These are phyloP conservation scores for Candida germanica DNA, from an alignment of 805 yeast species.

Conservation along the genomic window DNA sequence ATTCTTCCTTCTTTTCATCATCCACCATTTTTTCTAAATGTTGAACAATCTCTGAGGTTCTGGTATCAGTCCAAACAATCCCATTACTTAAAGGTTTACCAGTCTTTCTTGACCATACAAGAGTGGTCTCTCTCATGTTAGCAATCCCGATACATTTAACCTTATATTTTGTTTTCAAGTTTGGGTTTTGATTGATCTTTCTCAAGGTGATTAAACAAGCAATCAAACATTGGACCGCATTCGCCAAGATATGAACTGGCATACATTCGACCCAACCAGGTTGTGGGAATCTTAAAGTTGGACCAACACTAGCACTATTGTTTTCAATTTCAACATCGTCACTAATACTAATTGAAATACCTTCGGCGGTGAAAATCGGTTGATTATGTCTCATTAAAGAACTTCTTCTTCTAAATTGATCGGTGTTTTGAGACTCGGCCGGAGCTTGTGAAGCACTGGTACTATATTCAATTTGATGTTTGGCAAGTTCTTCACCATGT, in stretches of 20 bases:
- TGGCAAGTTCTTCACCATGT: constrained; percentile 74
- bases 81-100: constrained; percentile 84
- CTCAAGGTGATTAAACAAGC: constrained; percentile 59
- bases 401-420: constrained; percentile 43
- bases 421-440: constrained; percentile 39
- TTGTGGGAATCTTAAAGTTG: constrained; percentile 72
- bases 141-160: constrained; percentile 83
- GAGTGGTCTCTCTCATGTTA: constrained; percentile 93
- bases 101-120: constrained; percentile 80
- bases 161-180: constrained; percentile 51
- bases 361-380: constrained; percentile 71
- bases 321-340: constrained; percentile 64
- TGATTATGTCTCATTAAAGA: constrained; percentile 45
- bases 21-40: constrained; percentile 54
- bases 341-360: constrained; percentile 61
- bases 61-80: constrained; percentile 94
- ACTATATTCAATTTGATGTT: constrained; percentile 85
- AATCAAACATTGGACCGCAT: constrained; percentile 76
- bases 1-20: constrained; percentile 51
- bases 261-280: constrained; percentile 96
- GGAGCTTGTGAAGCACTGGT: constrained; percentile 64
- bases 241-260: constrained; percentile 77
- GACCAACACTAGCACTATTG: constrained; percentile 49
- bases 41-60: constrained; percentile 72
- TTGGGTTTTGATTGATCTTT: constrained; percentile 51